phyloP scores from a whole-genome alignment of 1,284 basidiomycete genomes.

The Blastosporella zonata region DNA sequence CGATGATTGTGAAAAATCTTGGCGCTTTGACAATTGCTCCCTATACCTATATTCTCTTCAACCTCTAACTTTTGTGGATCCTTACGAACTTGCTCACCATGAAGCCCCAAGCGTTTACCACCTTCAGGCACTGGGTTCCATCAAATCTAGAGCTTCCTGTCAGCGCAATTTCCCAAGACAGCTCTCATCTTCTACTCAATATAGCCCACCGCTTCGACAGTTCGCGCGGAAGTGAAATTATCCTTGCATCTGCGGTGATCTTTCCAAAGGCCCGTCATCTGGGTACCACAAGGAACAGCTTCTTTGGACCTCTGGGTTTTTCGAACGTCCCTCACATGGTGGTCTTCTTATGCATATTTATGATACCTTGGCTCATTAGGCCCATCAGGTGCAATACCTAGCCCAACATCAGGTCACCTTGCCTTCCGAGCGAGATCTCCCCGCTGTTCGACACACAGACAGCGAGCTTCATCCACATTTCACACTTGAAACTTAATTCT shows the following conservation, averaged over 20 bases:
- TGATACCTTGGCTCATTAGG: not conserved
- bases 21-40: constrained; percentile 29
- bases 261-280: constrained; percentile 16
- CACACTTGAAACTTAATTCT: constrained; percentile 16
- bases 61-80: constrained; percentile 46
- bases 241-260: constrained; percentile 47
- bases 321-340: constrained; percentile 33
- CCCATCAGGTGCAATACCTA: constrained; percentile 7
- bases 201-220: constrained; percentile 20
- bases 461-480: constrained; percentile 24
- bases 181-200: constrained; percentile 39
- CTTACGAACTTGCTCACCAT: constrained; percentile 48
- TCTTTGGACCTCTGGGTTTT: constrained; percentile 39
- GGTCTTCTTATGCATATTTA: constrained; percentile 2
- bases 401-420: constrained; percentile 10
- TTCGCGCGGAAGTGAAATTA: constrained; percentile 32
- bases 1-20: constrained; percentile 5
- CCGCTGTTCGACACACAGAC: constrained; percentile 16
- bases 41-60: constrained; percentile 44
- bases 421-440: constrained; percentile 20
- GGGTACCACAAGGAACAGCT: constrained; percentile 26
- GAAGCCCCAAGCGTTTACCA: constrained; percentile 38
- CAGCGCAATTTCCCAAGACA: constrained; percentile 33
- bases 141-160: constrained; percentile 50
- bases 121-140: constrained; percentile 39